Conservation (phyloP, 495 filamentous ascomycete species). For the Chlorociboria aeruginascens region DNA sequence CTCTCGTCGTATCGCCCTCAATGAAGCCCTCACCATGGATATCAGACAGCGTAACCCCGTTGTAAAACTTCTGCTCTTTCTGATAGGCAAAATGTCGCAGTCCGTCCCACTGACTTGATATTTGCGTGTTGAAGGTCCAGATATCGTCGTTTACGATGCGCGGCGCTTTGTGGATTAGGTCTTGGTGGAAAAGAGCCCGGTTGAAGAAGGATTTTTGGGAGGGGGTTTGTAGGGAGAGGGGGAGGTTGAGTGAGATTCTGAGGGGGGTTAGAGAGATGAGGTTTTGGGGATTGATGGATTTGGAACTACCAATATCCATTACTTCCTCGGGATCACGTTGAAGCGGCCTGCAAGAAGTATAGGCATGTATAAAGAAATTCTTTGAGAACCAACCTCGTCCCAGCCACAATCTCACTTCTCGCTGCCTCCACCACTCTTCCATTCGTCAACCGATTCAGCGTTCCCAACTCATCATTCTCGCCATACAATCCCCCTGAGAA, state of each 20-base stretch:
- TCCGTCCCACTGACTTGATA: conserved; percentile 32
- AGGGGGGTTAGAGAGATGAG: neutral
- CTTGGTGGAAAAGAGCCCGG: conserved; percentile 28
- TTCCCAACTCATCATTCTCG: conserved; percentile 33
- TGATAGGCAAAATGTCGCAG: conserved; percentile 40
- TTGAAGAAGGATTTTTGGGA: conserved; percentile 23
- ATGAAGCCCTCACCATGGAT: conserved; percentile 27
- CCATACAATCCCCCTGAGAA: conserved; percentile 32
- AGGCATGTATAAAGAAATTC: neutral
- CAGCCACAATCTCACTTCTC: conserved; percentile 37
- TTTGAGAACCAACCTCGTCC: conserved; percentile 20
- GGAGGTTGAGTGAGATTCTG: conserved; percentile 36
- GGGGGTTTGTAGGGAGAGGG: conserved; percentile 27
- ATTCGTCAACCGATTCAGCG: conserved; percentile 33
- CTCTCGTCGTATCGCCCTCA: conserved; percentile 18
- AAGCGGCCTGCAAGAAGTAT: neutral
- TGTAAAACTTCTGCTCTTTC: conserved; percentile 43
- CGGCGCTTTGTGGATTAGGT: conserved; percentile 25
- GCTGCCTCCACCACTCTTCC: conserved; percentile 32
- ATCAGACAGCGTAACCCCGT: conserved; percentile 44
- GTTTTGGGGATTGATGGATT: too few species aligned
- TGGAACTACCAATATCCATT: too few species aligned
- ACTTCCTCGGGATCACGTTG: neutral
- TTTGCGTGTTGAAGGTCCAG: conserved; percentile 50
- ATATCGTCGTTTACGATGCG: conserved; percentile 44